These are phyloP conservation scores for Penicillium sp. DNA, from an alignment of 2,329 filamentous ascomycete genomes.

Conservation along the genomic window DNA sequence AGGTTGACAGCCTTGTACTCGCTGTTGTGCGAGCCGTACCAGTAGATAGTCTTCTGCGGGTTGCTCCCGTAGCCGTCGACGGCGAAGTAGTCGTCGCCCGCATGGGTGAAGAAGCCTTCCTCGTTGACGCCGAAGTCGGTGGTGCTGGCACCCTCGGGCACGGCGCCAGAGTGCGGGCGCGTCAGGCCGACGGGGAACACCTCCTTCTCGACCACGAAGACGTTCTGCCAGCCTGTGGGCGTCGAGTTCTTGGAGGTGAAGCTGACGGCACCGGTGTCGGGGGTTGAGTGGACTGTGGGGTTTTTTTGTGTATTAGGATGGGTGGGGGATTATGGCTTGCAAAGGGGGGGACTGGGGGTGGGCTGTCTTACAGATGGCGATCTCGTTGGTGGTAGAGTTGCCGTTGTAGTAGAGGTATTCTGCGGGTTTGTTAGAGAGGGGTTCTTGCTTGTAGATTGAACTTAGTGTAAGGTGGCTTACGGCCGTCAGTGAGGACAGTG, in stretches of 20 bases:
- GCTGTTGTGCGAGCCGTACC: constrained; percentile 32
- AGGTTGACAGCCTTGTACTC: constrained; percentile 26
- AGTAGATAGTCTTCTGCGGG: constrained; percentile 30
- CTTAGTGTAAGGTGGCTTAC: constrained; percentile 19
- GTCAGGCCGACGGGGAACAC: constrained; percentile 31
- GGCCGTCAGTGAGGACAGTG: constrained; percentile 33
- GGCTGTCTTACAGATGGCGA: constrained; percentile 32
- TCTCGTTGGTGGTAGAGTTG: constrained; percentile 25
- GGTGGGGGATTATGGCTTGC: background rate
- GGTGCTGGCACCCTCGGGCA: constrained; percentile 30
- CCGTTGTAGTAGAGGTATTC: constrained; percentile 31
- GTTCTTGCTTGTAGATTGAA: background rate
- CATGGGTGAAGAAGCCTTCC: constrained; percentile 34
- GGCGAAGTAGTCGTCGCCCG: constrained; percentile 32
- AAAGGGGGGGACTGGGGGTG: background rate
- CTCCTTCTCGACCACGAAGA: constrained; percentile 32
- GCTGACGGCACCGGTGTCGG: constrained; percentile 27
- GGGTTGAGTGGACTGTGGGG: constrained; percentile 25
- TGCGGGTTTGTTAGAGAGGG: constrained; percentile 7
- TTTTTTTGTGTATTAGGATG: constrained; percentile 3
- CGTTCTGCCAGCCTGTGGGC: constrained; percentile 36
- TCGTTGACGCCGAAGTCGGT: constrained; percentile 32
- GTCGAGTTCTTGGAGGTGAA: constrained; percentile 29
- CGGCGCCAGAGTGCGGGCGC: constrained; percentile 33
- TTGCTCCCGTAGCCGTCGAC: constrained; percentile 30